Base-by-base conservation (phyloP, 2,329 filamentous ascomycete species). In the Penicillium griseofulvum region DNA sequence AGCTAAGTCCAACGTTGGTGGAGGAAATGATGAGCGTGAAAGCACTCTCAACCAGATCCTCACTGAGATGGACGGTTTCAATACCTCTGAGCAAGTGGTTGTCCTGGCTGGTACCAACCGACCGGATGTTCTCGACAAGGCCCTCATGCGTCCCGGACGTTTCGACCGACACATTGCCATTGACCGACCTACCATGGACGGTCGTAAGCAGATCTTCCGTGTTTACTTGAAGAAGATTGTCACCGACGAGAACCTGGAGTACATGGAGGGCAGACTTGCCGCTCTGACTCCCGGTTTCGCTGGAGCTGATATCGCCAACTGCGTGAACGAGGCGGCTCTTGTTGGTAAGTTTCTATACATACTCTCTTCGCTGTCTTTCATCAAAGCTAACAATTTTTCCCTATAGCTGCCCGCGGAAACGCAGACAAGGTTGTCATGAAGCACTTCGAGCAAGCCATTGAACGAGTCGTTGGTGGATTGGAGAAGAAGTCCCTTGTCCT, bases 1-100 rank as follows among this genome's bases (percentile, higher is more conserved):
- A 77, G 82, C 87, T 22, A 95, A 96, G 71, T 85, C 87, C 34
- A 88, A 87, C 61, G 90, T 90, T 55, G 88, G 89, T 37, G 92
- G 93, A 61, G 94, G 94, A 58, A 97, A 97, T 69, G 94, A 99
- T 70, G 94, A 99, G 78, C 88, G 94, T 58, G 94, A 99, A 77
- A 90, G 90, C 45, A 99, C 94, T 0, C 86, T 99, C 28, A 99
- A 99, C 76, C 94, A 99, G 77, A 97, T 99, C 58, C 80, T 99
- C 51, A 99, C 94, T 0, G 94, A 99, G 74, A 99, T 99, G 94
- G 94, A 99, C 72, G 94, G 93, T 55, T 97, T 97, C 85, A 97
- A 97, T 76, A 97, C 93, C 8, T 85, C 88, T 2, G 93, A 97
- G 69, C 93, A 97, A 77, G 90, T 99, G 39, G 93, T 99, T 50